Evolutionary conservation across 208 protist genomes (phyloP), one percentile per base, ranked within the genome.

Genomic region (Trypanosoma platydactyli): DNA sequence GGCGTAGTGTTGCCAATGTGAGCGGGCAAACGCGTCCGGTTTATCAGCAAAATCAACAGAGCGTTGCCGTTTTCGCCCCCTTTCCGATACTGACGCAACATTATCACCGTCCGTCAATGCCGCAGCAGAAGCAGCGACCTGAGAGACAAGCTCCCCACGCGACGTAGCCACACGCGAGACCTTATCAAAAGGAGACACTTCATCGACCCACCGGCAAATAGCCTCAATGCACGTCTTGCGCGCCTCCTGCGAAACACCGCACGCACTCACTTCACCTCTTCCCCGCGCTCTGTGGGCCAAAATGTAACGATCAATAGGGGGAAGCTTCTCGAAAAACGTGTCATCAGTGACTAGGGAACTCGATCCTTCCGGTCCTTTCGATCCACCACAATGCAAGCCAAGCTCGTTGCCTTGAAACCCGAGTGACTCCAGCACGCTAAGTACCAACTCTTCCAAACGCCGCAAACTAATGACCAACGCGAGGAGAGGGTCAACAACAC

Each of bases 401-500:
- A 68, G 50, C 40, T 60, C 22, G n/a, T 68, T 25, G 2, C 51
- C 40, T 18, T 1, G 13, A 13, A 57, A 35, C 12, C 40, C 62
- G 42, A 68, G 11, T n/a, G 62, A 58, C 27, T 57, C 51, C 35
- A 67, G 46, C 16, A 46, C 51, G 25, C 44, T 68, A 5, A 84
- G 5, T 0, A 91, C 49, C 13, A 40, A 58, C 0, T 74, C 71
- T 64, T 88, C 62, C 44, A 94, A 61, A 2, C 72, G 79, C 12
- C 62, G 80, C 11, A 95, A 61, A 50, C 80, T 78, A 30, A 76
- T 76, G 6, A 92, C 65, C 6, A 91, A 62, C 6, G 84, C 86
- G 3, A 89, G 73, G 11, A 95, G 72, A 9, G 89, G 82, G 35
- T 89, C 84, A 5, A 91, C 81, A 11, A 85, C 84, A 20, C 70